Conservation (phyloP, 129 eudicot genomes). For the Smallanthus sonchifolius region DNA sequence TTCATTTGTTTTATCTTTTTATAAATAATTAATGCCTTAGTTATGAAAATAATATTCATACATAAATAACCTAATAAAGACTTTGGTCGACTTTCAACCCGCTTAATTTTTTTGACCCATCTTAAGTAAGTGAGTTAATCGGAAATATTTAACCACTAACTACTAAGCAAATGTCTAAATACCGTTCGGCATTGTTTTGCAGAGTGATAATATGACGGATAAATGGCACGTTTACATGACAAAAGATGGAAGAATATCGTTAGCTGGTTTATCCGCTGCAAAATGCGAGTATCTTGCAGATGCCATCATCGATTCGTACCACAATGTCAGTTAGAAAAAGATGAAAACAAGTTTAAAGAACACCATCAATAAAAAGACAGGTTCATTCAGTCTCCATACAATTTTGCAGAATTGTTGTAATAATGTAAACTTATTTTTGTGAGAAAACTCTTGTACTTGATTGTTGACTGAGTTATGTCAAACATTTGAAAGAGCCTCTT, state of each 20-base stretch:
- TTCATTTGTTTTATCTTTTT: conserved; percentile 21
- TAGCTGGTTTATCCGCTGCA: conserved; percentile 85
- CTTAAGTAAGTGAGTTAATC: no score
- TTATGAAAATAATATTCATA: no score
- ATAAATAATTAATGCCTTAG: no score
- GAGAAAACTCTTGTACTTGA: not conserved
- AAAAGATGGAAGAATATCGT: conserved; percentile 88
- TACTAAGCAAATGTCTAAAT: no score
- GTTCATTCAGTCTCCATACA: not conserved
- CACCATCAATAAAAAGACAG: conserved; percentile 2
- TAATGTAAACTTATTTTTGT: not conserved
- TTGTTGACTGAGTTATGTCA: no score
- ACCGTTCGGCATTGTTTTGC: conserved; percentile 20
- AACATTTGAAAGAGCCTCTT: no score
- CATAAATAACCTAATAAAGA: no score
- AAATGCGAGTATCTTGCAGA: conserved; percentile 96
- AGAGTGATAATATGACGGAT: no score
- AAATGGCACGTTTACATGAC: conserved; percentile 82
- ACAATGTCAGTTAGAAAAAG: conserved; percentile 62
- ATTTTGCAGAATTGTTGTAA: not conserved
- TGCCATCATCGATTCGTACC: conserved; percentile 83
- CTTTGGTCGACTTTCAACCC: no score
- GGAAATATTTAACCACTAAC: no score
- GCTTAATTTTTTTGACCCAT: no score
- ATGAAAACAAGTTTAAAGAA: not conserved